phyloP scores from a whole-genome alignment of 169 alveolate genomes.

The Theileria luwenshuni region DNA sequence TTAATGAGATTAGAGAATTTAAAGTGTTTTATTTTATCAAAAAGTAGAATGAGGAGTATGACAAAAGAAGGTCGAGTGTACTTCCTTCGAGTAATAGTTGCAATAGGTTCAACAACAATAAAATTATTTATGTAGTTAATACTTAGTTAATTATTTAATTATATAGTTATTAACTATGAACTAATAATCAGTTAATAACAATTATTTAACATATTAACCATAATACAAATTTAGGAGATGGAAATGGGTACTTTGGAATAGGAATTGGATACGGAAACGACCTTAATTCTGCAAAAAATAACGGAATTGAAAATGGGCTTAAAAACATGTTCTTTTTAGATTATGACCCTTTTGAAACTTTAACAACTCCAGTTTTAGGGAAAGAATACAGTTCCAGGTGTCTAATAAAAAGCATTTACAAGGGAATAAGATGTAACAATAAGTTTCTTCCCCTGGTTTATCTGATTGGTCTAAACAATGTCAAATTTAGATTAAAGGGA shows the following conservation, averaged over 20 bases:
- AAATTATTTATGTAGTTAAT: neutral
- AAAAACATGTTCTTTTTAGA: conserved; percentile 75
- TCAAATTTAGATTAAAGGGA: conserved; percentile 72
- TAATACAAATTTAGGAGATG: conserved; percentile 45
- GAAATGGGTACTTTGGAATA: conserved; percentile 76
- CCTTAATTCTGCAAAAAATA: conserved; percentile 70
- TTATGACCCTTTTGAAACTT: conserved; percentile 72
- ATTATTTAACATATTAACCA: neutral
- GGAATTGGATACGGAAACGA: conserved; percentile 81
- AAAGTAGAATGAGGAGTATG: conserved; percentile 77
- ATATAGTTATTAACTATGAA: neutral
- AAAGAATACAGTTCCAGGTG: conserved; percentile 70
- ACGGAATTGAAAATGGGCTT: conserved; percentile 72
- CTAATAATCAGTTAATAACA: too few relatives aligned
- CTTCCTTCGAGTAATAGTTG: conserved; percentile 72
- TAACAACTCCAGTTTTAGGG: conserved; percentile 77
- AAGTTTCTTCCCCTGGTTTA: conserved; percentile 75
- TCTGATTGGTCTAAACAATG: conserved; percentile 76
- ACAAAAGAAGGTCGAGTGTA: conserved; percentile 80
- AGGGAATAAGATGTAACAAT: conserved; percentile 68
- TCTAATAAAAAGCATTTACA: conserved; percentile 64
- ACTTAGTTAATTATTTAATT: neutral
- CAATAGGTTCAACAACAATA: conserved; percentile 51
- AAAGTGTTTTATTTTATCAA: conserved; percentile 73
- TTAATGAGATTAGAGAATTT: conserved; percentile 69